Base-by-base conservation (phyloP, 192 early-diverging fungal species). In the Gaertneriomyces semiglobifer region DNA sequence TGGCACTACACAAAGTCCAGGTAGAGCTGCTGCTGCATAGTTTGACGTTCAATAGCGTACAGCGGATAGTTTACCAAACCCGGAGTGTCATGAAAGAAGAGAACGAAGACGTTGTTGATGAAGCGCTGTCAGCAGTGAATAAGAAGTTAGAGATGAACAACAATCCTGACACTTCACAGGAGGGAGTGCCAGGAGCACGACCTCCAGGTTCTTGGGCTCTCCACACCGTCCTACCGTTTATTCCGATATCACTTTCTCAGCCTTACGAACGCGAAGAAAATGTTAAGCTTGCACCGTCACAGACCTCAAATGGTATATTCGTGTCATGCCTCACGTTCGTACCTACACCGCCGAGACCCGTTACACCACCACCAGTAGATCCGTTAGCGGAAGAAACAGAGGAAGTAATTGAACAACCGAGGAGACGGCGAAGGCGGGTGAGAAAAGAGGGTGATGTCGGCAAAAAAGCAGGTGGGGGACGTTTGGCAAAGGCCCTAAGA, bases 41-140 rank as follows among this genome's bases (percentile, higher is more conserved):
- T 9, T 75, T 84, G 43, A 69, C 65, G 47, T 77, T 77, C 79
- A 16, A 48, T 4, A 80, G 74, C 12, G 91, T 90, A 14, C 79
- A 91, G 56, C 81, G 81, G 50, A 81, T 98, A 19, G 74, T 89
- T n/a, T 98, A 96, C 71, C 90, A 94, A 33, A 98, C 96, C 4
- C 92, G 96, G 60, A 96, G 94, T 11, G 83, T 91, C 20, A 87
- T 96, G 63, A 70, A 77, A 4, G 84, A 89, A 72, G 96, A 98
- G 66, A 96, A 98, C 73, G 96, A 98, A 68, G 82, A 88, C 9
- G 92, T 96, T 0, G 89, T 98, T 10, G 79, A 84, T 12, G 82
- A 86, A 7, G 77, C 89, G 1, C 68, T 96, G 8, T 77, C 73
- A 12, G 53, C 53, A 18, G 45, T 68, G 25, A 66, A 62, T 0